A percentile compares a stretch with the other conserved stretches of the same genome.
Evolutionary conservation across 345 rosid species (phyloP).

Genomic region (Microcos paniculata): DNA sequence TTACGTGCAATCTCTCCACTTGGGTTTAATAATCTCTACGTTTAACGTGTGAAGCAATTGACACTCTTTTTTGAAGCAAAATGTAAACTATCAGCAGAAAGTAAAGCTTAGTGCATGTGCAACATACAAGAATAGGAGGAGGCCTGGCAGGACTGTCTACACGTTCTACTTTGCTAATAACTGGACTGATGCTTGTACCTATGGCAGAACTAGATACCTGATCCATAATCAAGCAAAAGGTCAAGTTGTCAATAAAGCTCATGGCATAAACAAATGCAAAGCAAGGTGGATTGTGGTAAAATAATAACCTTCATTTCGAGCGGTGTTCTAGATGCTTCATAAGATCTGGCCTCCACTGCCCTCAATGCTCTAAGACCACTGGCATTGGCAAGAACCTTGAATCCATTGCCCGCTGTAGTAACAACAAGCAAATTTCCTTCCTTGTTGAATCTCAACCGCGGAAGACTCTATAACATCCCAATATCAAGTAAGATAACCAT

Average conservation of each 20-base stretch:
- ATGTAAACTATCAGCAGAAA: neutral
- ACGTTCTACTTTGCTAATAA: constrained; percentile 46
- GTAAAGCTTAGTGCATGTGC: constrained; percentile 1
- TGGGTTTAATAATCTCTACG: neutral
- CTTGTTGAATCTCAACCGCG: constrained; percentile 72
- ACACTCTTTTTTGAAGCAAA: neutral
- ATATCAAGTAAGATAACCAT: constrained; percentile 11
- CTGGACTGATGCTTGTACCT: constrained; percentile 38
- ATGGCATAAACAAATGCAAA: neutral
- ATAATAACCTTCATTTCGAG: constrained; percentile 30
- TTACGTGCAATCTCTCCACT: neutral
- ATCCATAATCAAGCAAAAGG: constrained; percentile 7
- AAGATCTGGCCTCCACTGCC: constrained; percentile 47
- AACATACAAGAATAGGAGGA: constrained; percentile 37
- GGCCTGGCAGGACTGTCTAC: constrained; percentile 51
- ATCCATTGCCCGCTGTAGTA: constrained; percentile 59
- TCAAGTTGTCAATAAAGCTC: constrained; percentile 2
- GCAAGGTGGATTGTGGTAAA: neutral
- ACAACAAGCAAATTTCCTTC: constrained; percentile 67
- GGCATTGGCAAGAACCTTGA: constrained; percentile 59
- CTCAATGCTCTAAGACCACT: constrained; percentile 56
- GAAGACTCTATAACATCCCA: constrained; percentile 41
- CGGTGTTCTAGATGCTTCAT: constrained; percentile 44
- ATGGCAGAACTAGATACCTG: constrained; percentile 46
- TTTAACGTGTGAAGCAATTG: neutral